Evolutionary conservation across 2,329 filamentous ascomycete species (phyloP).

Genomic region (Aspergillus sp.): DNA sequence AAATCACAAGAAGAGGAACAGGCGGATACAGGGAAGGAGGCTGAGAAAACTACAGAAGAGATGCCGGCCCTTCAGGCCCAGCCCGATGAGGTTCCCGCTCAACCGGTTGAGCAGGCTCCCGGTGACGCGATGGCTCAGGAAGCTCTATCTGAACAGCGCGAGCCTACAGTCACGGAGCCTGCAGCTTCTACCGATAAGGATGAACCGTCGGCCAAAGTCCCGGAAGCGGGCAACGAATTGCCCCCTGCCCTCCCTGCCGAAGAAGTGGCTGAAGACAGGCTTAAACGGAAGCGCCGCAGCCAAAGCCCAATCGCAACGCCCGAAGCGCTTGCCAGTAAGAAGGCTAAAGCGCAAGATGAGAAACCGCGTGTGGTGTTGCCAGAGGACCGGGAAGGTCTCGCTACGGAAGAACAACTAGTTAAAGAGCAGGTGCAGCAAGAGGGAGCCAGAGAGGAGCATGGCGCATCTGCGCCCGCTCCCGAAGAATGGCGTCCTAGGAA

Average conservation of each 20-base stretch:
- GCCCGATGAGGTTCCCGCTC: slow-evolving; percentile 10
- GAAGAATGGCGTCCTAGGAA: slow-evolving; percentile 10
- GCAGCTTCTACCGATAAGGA: slow-evolving; percentile 8
- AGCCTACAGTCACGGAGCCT: slow-evolving; percentile 14
- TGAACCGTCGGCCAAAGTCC: slow-evolving; percentile 13
- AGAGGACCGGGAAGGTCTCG: slow-evolving; percentile 19
- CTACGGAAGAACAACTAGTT: slow-evolving; percentile 4
- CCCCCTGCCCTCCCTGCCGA: slow-evolving; percentile 24
- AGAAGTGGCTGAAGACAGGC: slow-evolving; percentile 47
- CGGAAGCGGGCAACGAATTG: slow-evolving; percentile 19
- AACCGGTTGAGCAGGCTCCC: slow-evolving; percentile 20
- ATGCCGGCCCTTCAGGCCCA: neutral
- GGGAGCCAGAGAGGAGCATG: slow-evolving; percentile 7
- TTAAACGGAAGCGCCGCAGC: slow-evolving; percentile 63
- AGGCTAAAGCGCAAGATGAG: slow-evolving; percentile 44
- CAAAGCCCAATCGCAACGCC: slow-evolving; percentile 53
- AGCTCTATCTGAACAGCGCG: slow-evolving; percentile 7
- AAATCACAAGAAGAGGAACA: neutral
- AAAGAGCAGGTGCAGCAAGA: slow-evolving; percentile 15
- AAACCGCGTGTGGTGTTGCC: slow-evolving; percentile 22
- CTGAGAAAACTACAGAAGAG: neutral
- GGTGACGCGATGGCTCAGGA: slow-evolving; percentile 7
- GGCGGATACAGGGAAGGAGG: neutral
- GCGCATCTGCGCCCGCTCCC: slow-evolving; percentile 1
- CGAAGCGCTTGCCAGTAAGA: slow-evolving; percentile 51